phyloP scores from a whole-genome alignment of 192 early-diverging fungal genomes.

The Coemansia sp. region DNA sequence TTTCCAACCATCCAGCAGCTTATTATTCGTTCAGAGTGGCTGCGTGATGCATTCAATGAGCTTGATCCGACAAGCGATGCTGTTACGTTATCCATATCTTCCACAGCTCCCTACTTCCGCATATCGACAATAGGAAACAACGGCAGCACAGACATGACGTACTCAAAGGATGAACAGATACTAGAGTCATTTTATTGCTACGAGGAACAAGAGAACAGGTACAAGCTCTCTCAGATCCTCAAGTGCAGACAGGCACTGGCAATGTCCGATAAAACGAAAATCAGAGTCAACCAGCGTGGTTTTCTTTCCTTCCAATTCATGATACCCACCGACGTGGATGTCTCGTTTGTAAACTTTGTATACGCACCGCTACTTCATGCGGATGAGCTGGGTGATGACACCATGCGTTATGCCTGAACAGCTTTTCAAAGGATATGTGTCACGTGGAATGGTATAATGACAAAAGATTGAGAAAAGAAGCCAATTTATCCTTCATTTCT shows the following conservation, averaged over 20 bases:
- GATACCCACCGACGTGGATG: slow-evolving; percentile 49
- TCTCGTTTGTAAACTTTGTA: slow-evolving; percentile 52
- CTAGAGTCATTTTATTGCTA: slow-evolving; percentile 57
- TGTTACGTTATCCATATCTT: slow-evolving; percentile 44
- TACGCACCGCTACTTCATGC: slow-evolving; percentile 39
- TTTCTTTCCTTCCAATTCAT: slow-evolving; percentile 60
- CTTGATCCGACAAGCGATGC: slow-evolving; percentile 58
- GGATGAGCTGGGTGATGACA: slow-evolving; percentile 20
- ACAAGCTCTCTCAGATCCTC: slow-evolving; percentile 48
- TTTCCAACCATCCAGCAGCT: slow-evolving; percentile 48
- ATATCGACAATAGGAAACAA: slow-evolving; percentile 51
- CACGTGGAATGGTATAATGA: background rate
- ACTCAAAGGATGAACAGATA: slow-evolving; percentile 57
- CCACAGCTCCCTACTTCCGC: slow-evolving; percentile 54
- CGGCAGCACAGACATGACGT: slow-evolving; percentile 59
- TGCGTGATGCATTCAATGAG: slow-evolving; percentile 60
- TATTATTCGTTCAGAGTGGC: slow-evolving; percentile 59
- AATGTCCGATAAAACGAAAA: slow-evolving; percentile 56
- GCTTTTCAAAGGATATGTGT: background rate
- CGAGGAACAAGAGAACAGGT: slow-evolving; percentile 48
- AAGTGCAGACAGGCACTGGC: slow-evolving; percentile 54
- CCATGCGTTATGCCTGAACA: background rate
- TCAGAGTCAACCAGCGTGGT: slow-evolving; percentile 56
- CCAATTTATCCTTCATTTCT: no score
- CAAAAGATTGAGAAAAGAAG: no score